A percentile compares a stretch with the other conserved stretches of the same genome.
Conservation (phyloP, 2,329 filamentous ascomycete species). For the Colletotrichum kahawae region DNA sequence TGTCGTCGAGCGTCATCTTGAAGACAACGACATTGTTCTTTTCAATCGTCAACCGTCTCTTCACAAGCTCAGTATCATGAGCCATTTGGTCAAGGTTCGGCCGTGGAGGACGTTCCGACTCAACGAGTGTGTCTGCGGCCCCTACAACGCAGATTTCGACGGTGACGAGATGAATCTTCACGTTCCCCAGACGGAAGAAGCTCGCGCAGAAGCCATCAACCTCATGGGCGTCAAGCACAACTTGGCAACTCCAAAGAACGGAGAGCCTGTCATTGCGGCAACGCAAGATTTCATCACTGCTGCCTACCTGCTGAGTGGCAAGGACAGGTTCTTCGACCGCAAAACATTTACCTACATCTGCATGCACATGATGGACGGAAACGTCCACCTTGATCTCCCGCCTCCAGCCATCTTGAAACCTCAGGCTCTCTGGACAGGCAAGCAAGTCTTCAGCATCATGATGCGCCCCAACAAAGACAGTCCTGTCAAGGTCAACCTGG, state of each 20-base stretch:
- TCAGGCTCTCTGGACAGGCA: constrained; percentile 90
- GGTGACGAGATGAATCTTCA: constrained; percentile 99
- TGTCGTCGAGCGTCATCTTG: constrained; percentile 90
- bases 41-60: constrained; percentile 98
- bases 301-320: constrained; percentile 87
- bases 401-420: constrained; percentile 88
- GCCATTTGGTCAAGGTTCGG: constrained; percentile 89
- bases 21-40: constrained; percentile 93
- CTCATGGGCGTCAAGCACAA: constrained; percentile 99
- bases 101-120: constrained; percentile 96
- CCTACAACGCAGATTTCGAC: constrained; percentile 99
- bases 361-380: constrained; percentile 89
- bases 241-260: constrained; percentile 93
- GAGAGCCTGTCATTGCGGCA: constrained; percentile 97
- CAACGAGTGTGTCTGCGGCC: constrained; percentile 97
- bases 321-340: constrained; percentile 91
- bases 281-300: constrained; percentile 99
- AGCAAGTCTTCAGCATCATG: constrained; percentile 92
- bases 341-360: constrained; percentile 89
- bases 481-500: constrained; percentile 85
- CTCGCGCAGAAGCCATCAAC: constrained; percentile 90
- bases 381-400: constrained; percentile 80
- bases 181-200: constrained; percentile 97
- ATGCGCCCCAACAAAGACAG: constrained; percentile 88
- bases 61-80: constrained; percentile 98